Evolutionary conservation across 768 basidiomycete species (phyloP), one percentile per base, ranked within the genome.

Genomic region (Trametes maxima): DNA sequence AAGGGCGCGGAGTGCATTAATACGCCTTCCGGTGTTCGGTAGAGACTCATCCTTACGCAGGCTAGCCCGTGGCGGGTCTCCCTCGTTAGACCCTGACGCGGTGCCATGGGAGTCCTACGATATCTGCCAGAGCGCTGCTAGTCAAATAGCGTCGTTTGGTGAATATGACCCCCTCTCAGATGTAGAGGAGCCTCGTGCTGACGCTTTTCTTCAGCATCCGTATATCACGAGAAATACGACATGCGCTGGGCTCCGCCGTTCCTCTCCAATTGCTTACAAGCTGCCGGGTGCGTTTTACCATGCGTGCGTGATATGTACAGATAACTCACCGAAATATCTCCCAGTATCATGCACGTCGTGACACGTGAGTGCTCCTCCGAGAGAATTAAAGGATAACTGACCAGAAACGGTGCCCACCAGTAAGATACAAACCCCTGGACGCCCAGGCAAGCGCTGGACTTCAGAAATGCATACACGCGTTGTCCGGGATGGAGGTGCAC

Each of bases 301-400:
- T n/a, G 11, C n/a, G 11, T 17, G 7, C 25, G 25, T 16, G n/a
- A 43, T 43, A 19, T 3, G 5, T 42, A n/a, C 5, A 24, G 5
- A 12, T 50, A 19, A 35, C 37, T 22, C 25, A n/a, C n/a, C n/a
- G n/a, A n/a, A 58, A 68, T 63, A 62, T 47, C 63, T 14, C 12
- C 14, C 21, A 91, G 90, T 25, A 87, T 92, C 63, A 89, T 91
- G 89, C 89, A 92, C 67, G 80, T 90, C 46, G 74, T 89, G 64
- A 88, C 87, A 13, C 69, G 90, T 90, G 71, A 60, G 53, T 33
- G 22, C 39, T 11, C 53, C 56, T 54, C n/a, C n/a, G n/a, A n/a
- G n/a, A 66, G 54, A 59, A 58, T 53, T 66, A 56, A 35, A 54
- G 68, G 46, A 62, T 25, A 25, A 28, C 22, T 1, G 5, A n/a